A percentile compares a stretch with the other conserved stretches of the same genome.
phyloP scores from a whole-genome alignment of 2,329 filamentous ascomycete genomes.

The Arthrobotrys megalospora region DNA sequence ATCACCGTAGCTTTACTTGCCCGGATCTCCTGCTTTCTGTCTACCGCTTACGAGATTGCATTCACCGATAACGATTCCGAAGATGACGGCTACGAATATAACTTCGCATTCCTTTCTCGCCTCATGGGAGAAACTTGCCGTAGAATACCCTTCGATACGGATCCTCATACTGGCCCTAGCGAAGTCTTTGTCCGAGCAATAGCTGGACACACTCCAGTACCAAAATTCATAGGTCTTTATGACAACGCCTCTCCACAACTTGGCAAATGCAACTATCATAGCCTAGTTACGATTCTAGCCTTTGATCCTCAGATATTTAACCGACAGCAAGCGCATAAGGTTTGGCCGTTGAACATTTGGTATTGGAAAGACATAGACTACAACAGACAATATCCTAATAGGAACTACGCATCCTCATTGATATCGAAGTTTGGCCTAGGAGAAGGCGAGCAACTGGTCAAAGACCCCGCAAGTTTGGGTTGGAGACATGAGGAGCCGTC shows the following conservation, averaged over 20 bases:
- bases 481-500: background rate
- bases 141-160: background rate
- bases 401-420: background rate
- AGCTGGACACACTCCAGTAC: conserved; percentile 6
- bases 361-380: conserved; percentile 44
- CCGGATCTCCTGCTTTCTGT: background rate
- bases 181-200: conserved; percentile 31
- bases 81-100: conserved; percentile 26
- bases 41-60: conserved; percentile 16
- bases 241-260: conserved; percentile 1
- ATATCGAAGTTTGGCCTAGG: background rate
- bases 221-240: conserved; percentile 19
- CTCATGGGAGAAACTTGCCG: conserved; percentile 4
- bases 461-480: background rate
- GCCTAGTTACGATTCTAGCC: conserved; percentile 8
- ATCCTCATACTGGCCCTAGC: background rate
- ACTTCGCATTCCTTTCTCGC: conserved; percentile 10
- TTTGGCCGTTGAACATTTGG: background rate
- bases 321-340: conserved; percentile 16
- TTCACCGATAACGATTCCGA: conserved; percentile 21
- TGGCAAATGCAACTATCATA: conserved; percentile 22
- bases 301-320: conserved; percentile 30
- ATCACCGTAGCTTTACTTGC: background rate
- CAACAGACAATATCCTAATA: background rate
- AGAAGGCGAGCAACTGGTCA: background rate